Conservation (phyloP, 2,329 filamentous ascomycete species). For the Microsporum ferrugineum region DNA sequence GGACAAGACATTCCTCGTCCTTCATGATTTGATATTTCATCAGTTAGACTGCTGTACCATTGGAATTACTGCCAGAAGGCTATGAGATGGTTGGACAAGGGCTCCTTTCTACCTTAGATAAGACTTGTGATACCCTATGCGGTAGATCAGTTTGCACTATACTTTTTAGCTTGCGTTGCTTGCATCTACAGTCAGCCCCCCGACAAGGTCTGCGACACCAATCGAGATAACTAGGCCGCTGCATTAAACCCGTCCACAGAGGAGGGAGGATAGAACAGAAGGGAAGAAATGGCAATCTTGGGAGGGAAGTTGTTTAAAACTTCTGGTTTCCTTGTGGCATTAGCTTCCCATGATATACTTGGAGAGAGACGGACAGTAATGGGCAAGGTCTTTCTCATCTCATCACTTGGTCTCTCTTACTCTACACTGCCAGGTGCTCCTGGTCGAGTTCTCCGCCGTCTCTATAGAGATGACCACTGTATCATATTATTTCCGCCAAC, state of each 20-base stretch:
- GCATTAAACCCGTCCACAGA: neutral
- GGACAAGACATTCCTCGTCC: neutral
- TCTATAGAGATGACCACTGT: neutral
- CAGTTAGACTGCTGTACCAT: neutral
- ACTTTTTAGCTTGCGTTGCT: neutral
- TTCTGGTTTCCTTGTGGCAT: neutral
- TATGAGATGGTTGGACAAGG: neutral
- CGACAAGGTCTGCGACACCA: neutral
- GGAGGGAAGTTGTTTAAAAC: neutral
- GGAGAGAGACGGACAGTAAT: neutral
- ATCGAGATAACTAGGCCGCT: neutral
- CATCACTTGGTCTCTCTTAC: neutral
- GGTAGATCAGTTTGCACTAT: neutral
- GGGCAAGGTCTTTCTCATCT: neutral
- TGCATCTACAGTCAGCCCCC: neutral
- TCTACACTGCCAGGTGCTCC: neutral
- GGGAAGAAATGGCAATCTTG: neutral
- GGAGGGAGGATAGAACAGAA: neutral
- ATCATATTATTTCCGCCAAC: neutral
- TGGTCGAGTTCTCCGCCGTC: neutral
- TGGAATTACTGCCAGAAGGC: neutral
- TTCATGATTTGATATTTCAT: neutral
- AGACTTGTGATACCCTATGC: neutral
- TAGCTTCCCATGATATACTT: neutral
- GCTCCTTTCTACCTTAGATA: neutral